Evolutionary conservation across 2,329 filamentous ascomycete species (phyloP).

Genomic region (Apiospora koreana): DNA sequence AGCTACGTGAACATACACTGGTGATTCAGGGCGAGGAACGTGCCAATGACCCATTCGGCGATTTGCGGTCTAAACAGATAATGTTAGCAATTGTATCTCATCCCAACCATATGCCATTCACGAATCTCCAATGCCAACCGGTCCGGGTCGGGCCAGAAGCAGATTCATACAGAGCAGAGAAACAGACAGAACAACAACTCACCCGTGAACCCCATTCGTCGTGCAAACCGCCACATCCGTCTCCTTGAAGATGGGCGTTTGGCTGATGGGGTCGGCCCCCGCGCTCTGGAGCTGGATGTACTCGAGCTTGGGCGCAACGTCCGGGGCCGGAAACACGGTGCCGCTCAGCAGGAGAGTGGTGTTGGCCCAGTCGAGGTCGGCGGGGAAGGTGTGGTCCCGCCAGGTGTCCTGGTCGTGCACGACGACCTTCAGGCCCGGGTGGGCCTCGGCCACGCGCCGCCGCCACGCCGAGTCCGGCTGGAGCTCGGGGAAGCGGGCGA

Average conservation of each 20-base stretch:
- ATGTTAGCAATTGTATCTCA: neutral
- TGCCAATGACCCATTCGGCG: conserved; percentile 56
- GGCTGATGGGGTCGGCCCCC: conserved; percentile 51
- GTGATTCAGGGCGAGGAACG: conserved; percentile 52
- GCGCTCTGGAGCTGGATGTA: conserved; percentile 57
- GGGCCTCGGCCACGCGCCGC: neutral
- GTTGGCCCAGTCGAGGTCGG: conserved; percentile 44
- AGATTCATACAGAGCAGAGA: neutral
- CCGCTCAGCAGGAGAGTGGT: conserved; percentile 52
- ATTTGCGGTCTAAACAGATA: conserved; percentile 49
- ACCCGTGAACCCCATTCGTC: conserved; percentile 61
- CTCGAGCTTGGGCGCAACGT: conserved; percentile 48
- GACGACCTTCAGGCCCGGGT: conserved; percentile 3
- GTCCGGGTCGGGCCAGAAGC: neutral
- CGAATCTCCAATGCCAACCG: neutral
- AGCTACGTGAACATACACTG: conserved; percentile 36
- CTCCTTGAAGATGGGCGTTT: conserved; percentile 49
- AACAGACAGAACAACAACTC: conserved; percentile 22
- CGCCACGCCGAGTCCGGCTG: neutral
- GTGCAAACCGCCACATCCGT: conserved; percentile 54
- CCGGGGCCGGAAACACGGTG: conserved; percentile 41
- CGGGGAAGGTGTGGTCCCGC: neutral
- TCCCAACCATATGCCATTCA: neutral
- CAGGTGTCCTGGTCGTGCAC: conserved; percentile 6
- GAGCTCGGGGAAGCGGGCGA: neutral